A percentile compares a stretch with the other conserved stretches of the same genome.
phyloP scores from a whole-genome alignment of 805 yeast genomes.

The Candida parachauliodes region DNA sequence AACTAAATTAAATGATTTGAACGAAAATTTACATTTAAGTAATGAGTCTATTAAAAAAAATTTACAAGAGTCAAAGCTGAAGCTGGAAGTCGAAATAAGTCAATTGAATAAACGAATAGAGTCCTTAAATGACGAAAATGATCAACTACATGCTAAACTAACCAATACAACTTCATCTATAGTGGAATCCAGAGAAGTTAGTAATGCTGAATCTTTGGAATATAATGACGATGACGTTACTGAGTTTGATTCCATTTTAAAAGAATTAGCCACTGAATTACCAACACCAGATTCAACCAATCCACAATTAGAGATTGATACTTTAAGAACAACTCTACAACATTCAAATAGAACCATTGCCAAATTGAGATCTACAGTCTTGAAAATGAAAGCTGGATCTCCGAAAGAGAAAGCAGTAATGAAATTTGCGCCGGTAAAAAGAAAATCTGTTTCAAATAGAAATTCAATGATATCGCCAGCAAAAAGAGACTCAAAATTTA shows the following conservation, averaged over 20 bases:
- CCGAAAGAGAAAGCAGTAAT: conserved; percentile 12
- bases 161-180: neutral
- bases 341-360: conserved; percentile 63
- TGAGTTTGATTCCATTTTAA: conserved; percentile 31
- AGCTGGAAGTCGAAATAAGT: conserved; percentile 39
- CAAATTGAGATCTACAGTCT: conserved; percentile 50
- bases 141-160: conserved; percentile 44
- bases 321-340: conserved; percentile 57
- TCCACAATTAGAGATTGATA: conserved; percentile 57
- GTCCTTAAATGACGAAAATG: conserved; percentile 69
- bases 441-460: conserved; percentile 17
- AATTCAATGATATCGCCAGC: conserved; percentile 30
- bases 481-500: conserved; percentile 31
- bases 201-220: neutral
- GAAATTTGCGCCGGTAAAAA: conserved; percentile 8
- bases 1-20: conserved; percentile 36
- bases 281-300: conserved; percentile 35
- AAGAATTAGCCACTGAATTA: conserved; percentile 24
- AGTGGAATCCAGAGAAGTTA: neutral
- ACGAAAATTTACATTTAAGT: conserved; percentile 45
- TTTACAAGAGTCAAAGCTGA: conserved; percentile 30
- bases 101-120: conserved; percentile 51
- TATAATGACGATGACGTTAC: conserved; percentile 29
- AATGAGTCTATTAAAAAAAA: conserved; percentile 39
- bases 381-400: conserved; percentile 37